Conservation (phyloP, 2,329 filamentous ascomycete species). For the Ramichloridium luteum region DNA sequence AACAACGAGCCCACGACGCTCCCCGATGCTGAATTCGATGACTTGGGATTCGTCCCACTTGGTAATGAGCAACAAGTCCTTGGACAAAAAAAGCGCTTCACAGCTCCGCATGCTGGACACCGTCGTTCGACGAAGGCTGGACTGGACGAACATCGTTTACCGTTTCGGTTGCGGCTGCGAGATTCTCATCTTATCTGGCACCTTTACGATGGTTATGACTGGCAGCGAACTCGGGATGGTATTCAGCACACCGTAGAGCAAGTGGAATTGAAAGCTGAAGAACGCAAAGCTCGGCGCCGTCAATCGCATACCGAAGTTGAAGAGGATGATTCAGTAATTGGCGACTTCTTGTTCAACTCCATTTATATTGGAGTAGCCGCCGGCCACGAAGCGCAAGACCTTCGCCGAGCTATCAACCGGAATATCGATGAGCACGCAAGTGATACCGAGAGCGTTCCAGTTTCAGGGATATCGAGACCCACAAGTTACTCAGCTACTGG, state of each 20-base stretch:
- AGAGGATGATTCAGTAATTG: conserved; percentile 76
- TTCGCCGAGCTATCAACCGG: conserved; percentile 74
- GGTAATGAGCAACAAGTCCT: conserved; percentile 18
- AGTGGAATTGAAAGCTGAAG: conserved; percentile 69
- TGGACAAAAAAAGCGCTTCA: conserved; percentile 21
- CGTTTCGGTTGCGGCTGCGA: conserved; percentile 64
- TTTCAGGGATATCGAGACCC: conserved; percentile 50
- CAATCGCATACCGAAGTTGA: conserved; percentile 45
- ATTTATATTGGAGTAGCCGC: conserved; percentile 92
- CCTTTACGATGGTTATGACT: conserved; percentile 94
- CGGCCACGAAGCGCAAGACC: conserved; percentile 65
- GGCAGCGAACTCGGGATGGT: conserved; percentile 72
- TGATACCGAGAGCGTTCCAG: conserved; percentile 81
- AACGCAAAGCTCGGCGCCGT: conserved; percentile 51
- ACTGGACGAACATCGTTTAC: conserved; percentile 11
- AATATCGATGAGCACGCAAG: conserved; percentile 75
- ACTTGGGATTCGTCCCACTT: conserved; percentile 24
- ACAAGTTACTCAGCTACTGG: conserved; percentile 31
- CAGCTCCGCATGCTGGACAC: conserved; percentile 13
- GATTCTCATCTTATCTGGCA: conserved; percentile 97
- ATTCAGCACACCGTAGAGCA: conserved; percentile 82
- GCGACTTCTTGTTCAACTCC: conserved; percentile 95
- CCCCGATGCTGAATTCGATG: conserved; percentile 21
- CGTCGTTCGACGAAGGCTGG: not conserved
- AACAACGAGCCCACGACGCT: conserved; percentile 15